Evolutionary conservation across 208 protist genomes (phyloP), one percentile per base, ranked within the genome.

Genomic region (Naegleria gruberi): DNA sequence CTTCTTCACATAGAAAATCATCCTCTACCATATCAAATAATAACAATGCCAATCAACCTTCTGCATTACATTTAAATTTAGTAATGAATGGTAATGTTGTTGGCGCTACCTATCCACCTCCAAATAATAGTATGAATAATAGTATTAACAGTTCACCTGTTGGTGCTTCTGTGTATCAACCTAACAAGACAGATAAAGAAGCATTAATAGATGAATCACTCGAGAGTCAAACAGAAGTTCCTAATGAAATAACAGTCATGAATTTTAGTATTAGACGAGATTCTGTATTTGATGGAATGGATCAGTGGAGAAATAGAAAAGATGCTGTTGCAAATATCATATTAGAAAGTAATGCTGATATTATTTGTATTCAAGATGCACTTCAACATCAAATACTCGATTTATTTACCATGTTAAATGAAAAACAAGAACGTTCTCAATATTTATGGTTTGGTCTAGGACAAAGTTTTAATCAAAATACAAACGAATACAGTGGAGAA

Each of bases 361-460:
- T 82, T 34, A 82, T 82, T 82, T 10, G 26, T 43, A 41, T 82
- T 43, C 74, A 82, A 30, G 74, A 42, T 82, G 40, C 26, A 23
- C 74, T 82, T 42, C 74, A 82, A 82, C 74, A 42, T 42, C 74
- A 82, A 42, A 42, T 82, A 19, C 74, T 82, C 2, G 74, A 82
- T 82, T 82, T 82, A 42, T 82, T 82, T 42, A 43, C 74, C 15
- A 17, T 82, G 17, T 41, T 82, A 30, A 42, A 82, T 41, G 74
- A 82, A 42, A 82, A 15, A 15, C 40, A 34, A 82, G 34, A 34
- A 41, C 51, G 51, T 65, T 34, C 34, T 40, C 74, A 42, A 82
- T 82, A 82, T 42, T 82, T 82, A 42, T 82, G 74, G 74, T 82
- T 82, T 82, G 74, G 74, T 6, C 74, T 82, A 10, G 74, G 74